phyloP scores from a whole-genome alignment of 176 grass and related monocot genomes.

The Oryza meridionalis region DNA sequence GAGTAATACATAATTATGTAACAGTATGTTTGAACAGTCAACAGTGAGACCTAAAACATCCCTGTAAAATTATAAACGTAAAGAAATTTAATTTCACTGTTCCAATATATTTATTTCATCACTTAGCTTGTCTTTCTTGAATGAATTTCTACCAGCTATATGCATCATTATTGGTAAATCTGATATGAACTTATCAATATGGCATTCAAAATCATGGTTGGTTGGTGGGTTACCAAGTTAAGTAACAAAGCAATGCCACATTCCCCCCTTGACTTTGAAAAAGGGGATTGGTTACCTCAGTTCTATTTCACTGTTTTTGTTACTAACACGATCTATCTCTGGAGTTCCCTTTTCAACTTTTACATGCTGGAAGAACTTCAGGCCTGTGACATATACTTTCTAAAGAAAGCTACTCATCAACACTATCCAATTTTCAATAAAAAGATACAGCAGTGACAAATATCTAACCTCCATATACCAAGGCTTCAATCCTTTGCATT shows the following conservation, averaged over 20 bases:
- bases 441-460: slow-evolving; percentile 23
- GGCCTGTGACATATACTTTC: neutral
- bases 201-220: neutral
- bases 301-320: slow-evolving; percentile 15
- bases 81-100: neutral
- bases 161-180: neutral
- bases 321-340: neutral
- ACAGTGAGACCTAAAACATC: neutral
- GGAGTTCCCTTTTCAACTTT: slow-evolving; percentile 23
- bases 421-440: slow-evolving; percentile 24
- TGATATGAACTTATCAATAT: slow-evolving; percentile 4
- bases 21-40: slow-evolving; percentile 26
- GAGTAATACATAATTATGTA: slow-evolving; percentile 19
- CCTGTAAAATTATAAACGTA: slow-evolving; percentile 22
- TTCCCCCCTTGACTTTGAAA: slow-evolving; percentile 1
- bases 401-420: slow-evolving; percentile 39
- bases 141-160: slow-evolving; percentile 27
- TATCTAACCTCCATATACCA: slow-evolving; percentile 68
- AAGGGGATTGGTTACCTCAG: neutral
- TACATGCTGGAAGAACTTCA: slow-evolving; percentile 10
- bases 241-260: neutral
- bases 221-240: neutral
- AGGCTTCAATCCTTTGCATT: slow-evolving; percentile 82
- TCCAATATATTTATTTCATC: neutral
- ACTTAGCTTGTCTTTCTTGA: neutral